phyloP scores from a whole-genome alignment of 306 rosid genomes.

The Quercus alba region DNA sequence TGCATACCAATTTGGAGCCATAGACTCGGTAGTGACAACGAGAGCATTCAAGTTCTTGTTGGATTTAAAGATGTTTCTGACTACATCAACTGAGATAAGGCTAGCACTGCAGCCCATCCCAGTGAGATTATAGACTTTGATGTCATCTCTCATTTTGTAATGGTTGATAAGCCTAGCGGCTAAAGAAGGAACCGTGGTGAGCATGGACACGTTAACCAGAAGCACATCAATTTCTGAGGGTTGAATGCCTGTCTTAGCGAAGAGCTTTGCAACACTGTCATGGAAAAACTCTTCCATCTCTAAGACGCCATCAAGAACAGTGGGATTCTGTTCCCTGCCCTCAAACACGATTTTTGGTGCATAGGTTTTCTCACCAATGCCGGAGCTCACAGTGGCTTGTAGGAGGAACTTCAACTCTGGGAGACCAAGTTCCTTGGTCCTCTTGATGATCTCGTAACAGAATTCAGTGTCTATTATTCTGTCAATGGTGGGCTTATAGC shows the following conservation, averaged over 20 bases:
- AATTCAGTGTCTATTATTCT: constrained; percentile 56
- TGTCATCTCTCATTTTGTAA: constrained; percentile 69
- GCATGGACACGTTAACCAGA: constrained; percentile 76
- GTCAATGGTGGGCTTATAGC: constrained; percentile 65
- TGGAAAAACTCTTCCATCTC: constrained; percentile 83
- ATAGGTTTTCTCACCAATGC: constrained; percentile 88
- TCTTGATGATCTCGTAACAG: constrained; percentile 49
- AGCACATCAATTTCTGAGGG: constrained; percentile 71
- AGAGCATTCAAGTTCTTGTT: constrained; percentile 53
- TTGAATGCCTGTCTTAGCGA: constrained; percentile 39
- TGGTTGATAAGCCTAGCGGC: constrained; percentile 51
- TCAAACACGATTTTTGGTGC: constrained; percentile 64
- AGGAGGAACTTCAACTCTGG: constrained; percentile 68
- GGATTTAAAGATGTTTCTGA: constrained; percentile 48
- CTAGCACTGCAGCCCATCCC: constrained; percentile 98
- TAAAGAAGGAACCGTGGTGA: constrained; percentile 56
- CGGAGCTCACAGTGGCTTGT: constrained; percentile 78
- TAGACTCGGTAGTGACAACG: constrained; percentile 68
- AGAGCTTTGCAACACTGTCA: constrained; percentile 53
- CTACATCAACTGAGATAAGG: constrained; percentile 59
- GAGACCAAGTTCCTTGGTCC: constrained; percentile 54
- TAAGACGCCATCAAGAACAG: constrained; percentile 31
- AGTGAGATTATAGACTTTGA: constrained; percentile 69
- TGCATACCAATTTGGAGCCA: constrained; percentile 83
- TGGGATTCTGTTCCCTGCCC: constrained; percentile 54